Evolutionary conservation across 2,329 filamentous ascomycete species (phyloP), one percentile per base, ranked within the genome.

Genomic region (Ophiocordyceps sinensis): DNA sequence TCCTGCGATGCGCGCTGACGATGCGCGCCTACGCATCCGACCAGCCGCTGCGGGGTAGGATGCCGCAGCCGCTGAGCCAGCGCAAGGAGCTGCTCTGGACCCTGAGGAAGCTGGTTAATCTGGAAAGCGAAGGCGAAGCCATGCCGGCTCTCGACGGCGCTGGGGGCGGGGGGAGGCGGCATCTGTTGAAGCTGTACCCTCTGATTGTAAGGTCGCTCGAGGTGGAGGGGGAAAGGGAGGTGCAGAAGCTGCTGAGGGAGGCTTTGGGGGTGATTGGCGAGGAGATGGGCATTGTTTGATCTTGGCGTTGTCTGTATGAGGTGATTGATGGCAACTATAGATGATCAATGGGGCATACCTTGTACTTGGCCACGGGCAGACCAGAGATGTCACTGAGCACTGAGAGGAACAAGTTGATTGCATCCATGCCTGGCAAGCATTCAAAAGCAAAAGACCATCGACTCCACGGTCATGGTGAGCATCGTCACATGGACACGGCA

Each of bases 11-110:
- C 12, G 86, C 84, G 0, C 67, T 94, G 14, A 79, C 85, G 0
- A 63, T 96, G n/a, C 79, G 85, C 42, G 71, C 80, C 1, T 96
- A 94, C 55, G 79, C 93, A 37, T 84, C 87, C 4, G 91, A 98
- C 58, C 89, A 95, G 55, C 88, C 89, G 1, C 67, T 98, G 17
- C 73, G 91, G 13, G 88, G 91, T 0, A 74, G 79, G 39, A 91
- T 93, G 78, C 91, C 91, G 5, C 85, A 91, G 56, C 89, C 89
- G 1, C 67, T 85, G 5, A 80, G 77, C 9, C 85, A 94, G 53
- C 74, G 85, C 36, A 79, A 75, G 46, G 91, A 94, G 55, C 64
- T 98, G 11, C 56, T 83, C 5, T 82, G 84, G 52, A 70, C 88
- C 21, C 65, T 96, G 15, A 62, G 66, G 38, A 67, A 75, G 37